A percentile compares a stretch with the other conserved stretches of the same genome.
phyloP scores from a whole-genome alignment of 768 basidiomycete genomes.

The Suillus fuscotomentosus region DNA sequence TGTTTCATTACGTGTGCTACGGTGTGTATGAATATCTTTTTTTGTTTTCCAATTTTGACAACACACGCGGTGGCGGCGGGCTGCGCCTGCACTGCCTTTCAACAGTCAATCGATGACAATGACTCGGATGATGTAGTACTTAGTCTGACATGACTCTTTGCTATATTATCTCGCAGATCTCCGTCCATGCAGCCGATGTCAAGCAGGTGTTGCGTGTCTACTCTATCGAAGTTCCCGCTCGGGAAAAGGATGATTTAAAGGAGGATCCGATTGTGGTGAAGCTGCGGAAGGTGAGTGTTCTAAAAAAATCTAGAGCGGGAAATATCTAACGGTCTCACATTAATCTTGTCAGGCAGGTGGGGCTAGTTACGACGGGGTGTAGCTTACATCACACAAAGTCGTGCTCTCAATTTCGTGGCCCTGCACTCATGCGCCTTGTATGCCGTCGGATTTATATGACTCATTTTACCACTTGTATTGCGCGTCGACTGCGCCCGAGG shows the following conservation, averaged over 20 bases:
- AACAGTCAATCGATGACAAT: constrained; percentile 14
- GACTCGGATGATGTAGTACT: constrained; percentile 16
- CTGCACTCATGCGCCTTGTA: not conserved
- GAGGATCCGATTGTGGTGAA: constrained; percentile 83
- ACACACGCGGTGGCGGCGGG: constrained; percentile 21
- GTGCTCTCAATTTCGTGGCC: constrained; percentile 4
- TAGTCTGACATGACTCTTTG: constrained; percentile 18
- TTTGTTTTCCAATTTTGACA: constrained; percentile 2
- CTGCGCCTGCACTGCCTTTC: constrained; percentile 19
- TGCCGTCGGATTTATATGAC: not conserved
- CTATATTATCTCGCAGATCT: constrained; percentile 58
- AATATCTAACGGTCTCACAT: constrained; percentile 17
- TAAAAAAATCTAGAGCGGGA: not conserved
- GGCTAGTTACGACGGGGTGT: constrained; percentile 86
- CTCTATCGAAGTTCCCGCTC: constrained; percentile 87
- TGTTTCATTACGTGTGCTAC: constrained; percentile 17
- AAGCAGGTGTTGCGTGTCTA: constrained; percentile 74
- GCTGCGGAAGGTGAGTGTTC: constrained; percentile 70
- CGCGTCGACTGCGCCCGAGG: not conserved
- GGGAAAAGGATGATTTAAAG: constrained; percentile 79
- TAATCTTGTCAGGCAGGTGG: constrained; percentile 65
- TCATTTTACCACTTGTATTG: not conserved
- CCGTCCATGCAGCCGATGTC: constrained; percentile 88
- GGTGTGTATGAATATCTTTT: constrained; percentile 14
- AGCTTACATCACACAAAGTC: constrained; percentile 22